Evolutionary conservation across 441 rosid species (phyloP).

Genomic region (Corymbia calophylla): DNA sequence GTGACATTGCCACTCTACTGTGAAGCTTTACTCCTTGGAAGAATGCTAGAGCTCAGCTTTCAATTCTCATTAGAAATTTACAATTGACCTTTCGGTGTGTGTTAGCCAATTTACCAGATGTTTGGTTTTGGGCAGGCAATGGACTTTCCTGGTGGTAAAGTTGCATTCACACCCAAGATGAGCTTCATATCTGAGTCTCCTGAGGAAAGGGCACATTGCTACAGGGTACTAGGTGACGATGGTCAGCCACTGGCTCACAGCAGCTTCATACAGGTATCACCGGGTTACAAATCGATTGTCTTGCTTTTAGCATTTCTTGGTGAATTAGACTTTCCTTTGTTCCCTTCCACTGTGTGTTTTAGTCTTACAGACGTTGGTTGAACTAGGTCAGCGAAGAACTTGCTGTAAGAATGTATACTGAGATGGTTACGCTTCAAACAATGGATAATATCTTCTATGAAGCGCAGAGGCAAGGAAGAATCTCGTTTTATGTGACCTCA

Average conservation of each 20-base stretch:
- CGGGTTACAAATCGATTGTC: neutral
- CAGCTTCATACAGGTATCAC: constrained; percentile 32
- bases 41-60: neutral
- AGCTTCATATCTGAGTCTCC: constrained; percentile 41
- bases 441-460: constrained; percentile 70
- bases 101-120: neutral
- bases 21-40: neutral
- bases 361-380: neutral
- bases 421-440: constrained; percentile 64
- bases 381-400: constrained; percentile 47
- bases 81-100: accelerated
- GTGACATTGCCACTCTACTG: neutral
- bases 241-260: constrained; percentile 24
- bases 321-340: neutral
- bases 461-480: constrained; percentile 79
- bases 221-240: constrained; percentile 43
- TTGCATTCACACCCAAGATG: constrained; percentile 38
- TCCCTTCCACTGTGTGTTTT: neutral
- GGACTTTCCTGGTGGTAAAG: constrained; percentile 72
- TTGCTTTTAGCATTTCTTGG: neutral
- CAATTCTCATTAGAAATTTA: neutral
- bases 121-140: constrained; percentile 24
- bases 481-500: constrained; percentile 59
- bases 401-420: constrained; percentile 48
- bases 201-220: constrained; percentile 43